Evolutionary conservation across 2,329 filamentous ascomycete species (phyloP), one percentile per base, ranked within the genome.

Genomic region (Pseudogymnoascus sp.): DNA sequence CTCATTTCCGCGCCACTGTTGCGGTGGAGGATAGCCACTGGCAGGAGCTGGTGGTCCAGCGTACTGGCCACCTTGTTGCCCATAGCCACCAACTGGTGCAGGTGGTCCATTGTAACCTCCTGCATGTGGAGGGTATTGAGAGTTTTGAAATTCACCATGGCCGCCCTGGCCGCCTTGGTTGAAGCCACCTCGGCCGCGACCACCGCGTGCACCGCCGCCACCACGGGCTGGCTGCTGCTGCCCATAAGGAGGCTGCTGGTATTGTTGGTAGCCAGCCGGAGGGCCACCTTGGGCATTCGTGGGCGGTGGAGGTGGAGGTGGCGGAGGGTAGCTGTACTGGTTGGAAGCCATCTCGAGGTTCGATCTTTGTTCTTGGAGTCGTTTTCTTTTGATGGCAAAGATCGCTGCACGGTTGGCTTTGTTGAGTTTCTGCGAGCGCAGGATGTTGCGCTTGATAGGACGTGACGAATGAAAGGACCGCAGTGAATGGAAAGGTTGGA

Each of bases 261-360:
- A 67, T 38, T 67, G 65, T 40, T 71, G 69, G 31, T 67, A 68
- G 23, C 68, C 47, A 35, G 70, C 66, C 47, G 71, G 70, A 53
- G 71, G 69, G 2, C 70, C 70, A 44, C 26, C 53, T 31, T 28
- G 63, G 17, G 35, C 17, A 60, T 35, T 35, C 35, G 28, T 35
- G 26, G 57, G 19, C 36, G 57, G 50, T 21, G 64, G 62, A 23
- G 72, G 71, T 35, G 73, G 72, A 9, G 72, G 73, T 31, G 73
- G 72, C 44, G 72, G 72, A 53, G 72, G 71, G 38, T 72, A 75
- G 64, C 68, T 72, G 68, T 74, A 74, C 62, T 72, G 71, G 62
- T 71, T 70, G 21, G 69, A 57, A 40, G 68, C 69, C 64, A 72
- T 70, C 70, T 71, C 73, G 26, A 60, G 26, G 60, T 28, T 50